phyloP scores from a whole-genome alignment of 495 filamentous ascomycete genomes.

The Trichoderma erinaceum region DNA sequence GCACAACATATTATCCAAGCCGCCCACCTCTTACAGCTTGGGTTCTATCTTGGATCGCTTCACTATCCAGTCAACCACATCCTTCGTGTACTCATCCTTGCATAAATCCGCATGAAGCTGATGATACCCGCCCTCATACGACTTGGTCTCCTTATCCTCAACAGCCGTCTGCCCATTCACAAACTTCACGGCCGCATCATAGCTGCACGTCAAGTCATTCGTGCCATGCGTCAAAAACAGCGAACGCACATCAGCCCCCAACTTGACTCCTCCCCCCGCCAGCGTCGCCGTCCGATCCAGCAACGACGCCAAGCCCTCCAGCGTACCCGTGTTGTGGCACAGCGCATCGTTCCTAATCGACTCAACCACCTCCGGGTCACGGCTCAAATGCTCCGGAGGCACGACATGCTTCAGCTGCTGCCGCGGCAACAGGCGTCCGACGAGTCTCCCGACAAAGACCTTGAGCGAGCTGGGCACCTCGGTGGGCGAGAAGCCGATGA shows the following conservation, averaged over 20 bases:
- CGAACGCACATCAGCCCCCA: constrained; percentile 31
- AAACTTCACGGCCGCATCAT: constrained; percentile 53
- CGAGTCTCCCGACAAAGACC: constrained; percentile 57
- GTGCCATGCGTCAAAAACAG: constrained; percentile 65
- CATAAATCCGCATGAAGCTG: constrained; percentile 66
- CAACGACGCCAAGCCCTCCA: constrained; percentile 68
- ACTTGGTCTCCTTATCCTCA: constrained; percentile 60
- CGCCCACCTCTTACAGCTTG: constrained; percentile 8
- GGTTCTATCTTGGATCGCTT: constrained; percentile 28
- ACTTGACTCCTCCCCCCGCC: constrained; percentile 35
- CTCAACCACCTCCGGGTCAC: constrained; percentile 54
- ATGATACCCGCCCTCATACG: constrained; percentile 75
- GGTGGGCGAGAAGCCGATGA: constrained; percentile 59
- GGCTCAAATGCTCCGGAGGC: constrained; percentile 50
- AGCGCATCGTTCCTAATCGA: constrained; percentile 56
- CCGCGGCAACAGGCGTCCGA: constrained; percentile 55
- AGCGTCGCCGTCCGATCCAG: constrained; percentile 58
- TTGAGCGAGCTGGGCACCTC: constrained; percentile 53
- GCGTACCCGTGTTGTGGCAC: constrained; percentile 71
- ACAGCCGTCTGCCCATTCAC: constrained; percentile 46
- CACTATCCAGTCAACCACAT: constrained; percentile 72
- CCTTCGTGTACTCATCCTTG: constrained; percentile 57
- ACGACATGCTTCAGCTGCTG: constrained; percentile 53
- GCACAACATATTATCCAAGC: not conserved
- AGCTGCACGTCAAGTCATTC: constrained; percentile 59